Conservation (phyloP, 768 basidiomycete species). For the Macrolepiota albuminosa region DNA sequence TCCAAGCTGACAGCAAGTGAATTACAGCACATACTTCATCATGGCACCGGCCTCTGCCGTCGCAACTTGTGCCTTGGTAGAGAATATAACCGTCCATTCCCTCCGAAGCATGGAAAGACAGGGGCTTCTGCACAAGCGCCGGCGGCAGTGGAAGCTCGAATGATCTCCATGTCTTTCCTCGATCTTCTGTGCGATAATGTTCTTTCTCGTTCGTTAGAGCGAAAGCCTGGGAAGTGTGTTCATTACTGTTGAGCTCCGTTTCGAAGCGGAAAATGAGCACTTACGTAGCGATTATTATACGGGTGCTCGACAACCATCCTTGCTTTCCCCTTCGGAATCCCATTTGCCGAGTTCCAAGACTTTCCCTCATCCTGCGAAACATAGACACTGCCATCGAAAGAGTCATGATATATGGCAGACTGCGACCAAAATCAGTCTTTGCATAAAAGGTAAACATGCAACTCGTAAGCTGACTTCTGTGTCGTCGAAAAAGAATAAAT, state of each 20-base stretch:
- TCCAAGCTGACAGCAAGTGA: neutral
- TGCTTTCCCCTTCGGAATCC: constrained; percentile 53
- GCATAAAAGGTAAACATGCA: neutral
- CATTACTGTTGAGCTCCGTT: neutral
- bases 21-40: constrained; percentile 56
- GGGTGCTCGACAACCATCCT: constrained; percentile 84
- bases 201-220: constrained; percentile 67
- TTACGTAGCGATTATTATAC: constrained; percentile 69
- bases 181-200: constrained; percentile 87
- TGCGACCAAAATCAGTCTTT: constrained; percentile 16
- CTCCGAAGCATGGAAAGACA: constrained; percentile 84
- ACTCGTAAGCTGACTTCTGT: constrained; percentile 55
- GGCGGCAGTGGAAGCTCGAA: constrained; percentile 67
- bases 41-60: constrained; percentile 58
- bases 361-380: constrained; percentile 89
- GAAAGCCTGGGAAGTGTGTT: constrained; percentile 63
- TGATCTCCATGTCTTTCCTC: constrained; percentile 81
- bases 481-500: constrained; percentile 92
- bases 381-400: constrained; percentile 59
- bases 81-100: constrained; percentile 72
- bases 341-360: constrained; percentile 45
- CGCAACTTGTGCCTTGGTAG: constrained; percentile 73
- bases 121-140: constrained; percentile 53
- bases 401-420: constrained; percentile 79
- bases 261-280: constrained; percentile 12